Percentiles rank a stretch among this genome's conserved stretches.
Conservation (phyloP, 2,329 filamentous ascomycete species). For the Colletotrichum eremochloae region DNA sequence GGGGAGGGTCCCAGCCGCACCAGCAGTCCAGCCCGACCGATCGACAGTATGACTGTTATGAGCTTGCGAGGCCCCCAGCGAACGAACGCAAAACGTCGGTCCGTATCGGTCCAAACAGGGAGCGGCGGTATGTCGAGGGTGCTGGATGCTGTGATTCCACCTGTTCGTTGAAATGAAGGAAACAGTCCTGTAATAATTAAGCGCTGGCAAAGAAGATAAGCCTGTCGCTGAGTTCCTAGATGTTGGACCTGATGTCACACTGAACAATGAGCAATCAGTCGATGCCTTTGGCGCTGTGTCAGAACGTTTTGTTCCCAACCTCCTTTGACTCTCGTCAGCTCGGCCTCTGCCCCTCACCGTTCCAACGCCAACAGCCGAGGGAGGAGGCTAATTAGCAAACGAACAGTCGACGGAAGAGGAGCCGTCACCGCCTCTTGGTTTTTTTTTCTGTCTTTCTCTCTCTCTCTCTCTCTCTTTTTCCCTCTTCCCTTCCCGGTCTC, state of each 20-base stretch:
- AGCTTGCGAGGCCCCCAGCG: slow-evolving; percentile 7
- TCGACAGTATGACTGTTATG: slow-evolving; percentile 27
- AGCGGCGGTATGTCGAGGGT: not conserved
- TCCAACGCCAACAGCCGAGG: slow-evolving; percentile 35
- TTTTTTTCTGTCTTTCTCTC: not conserved
- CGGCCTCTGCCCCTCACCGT: slow-evolving; percentile 38
- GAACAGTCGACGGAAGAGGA: slow-evolving; percentile 26
- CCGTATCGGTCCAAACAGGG: slow-evolving; percentile 1
- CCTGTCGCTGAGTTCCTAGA: not conserved
- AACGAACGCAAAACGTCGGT: slow-evolving; percentile 17
- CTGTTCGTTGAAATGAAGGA: slow-evolving; percentile 9
- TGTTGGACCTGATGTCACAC: not conserved
- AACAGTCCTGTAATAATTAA: not conserved
- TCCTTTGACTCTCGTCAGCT: slow-evolving; percentile 22
- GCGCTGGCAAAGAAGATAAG: slow-evolving; percentile 1
- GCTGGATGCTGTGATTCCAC: not conserved
- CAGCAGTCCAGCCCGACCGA: slow-evolving; percentile 33
- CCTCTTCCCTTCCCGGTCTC: not conserved
- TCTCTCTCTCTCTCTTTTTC: slow-evolving; percentile 3
- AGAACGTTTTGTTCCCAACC: slow-evolving; percentile 26
- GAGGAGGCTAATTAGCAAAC: slow-evolving; percentile 27
- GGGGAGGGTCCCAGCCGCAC: slow-evolving; percentile 5
- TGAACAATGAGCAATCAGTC: not conserved
- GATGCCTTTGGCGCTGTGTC: not conserved
- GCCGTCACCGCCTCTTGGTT: slow-evolving; percentile 40